Evolutionary conservation across 345 rosid genomes (phyloP), one percentile per base, ranked within the genome.

Genomic region (Kandelia obovata): DNA sequence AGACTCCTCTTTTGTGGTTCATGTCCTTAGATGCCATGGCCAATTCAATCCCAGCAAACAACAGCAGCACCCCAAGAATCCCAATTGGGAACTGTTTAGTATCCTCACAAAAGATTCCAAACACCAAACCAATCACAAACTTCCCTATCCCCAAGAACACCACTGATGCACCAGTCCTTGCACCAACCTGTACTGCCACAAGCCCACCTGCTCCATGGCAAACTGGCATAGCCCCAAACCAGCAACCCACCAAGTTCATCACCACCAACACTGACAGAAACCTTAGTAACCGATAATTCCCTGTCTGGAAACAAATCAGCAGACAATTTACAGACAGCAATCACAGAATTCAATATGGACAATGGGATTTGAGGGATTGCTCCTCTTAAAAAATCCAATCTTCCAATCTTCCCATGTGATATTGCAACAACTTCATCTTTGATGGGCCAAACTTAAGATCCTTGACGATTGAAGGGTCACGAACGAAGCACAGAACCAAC

Each of bases 161-260:
- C 65, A 90, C 94, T 0, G 96, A 83, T 63, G 82, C 74, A 7
- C 94, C 96, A 39, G 84, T 88, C 66, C 96, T 80, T 3, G 88
- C 96, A 0, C 94, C 96, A 21, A 90, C 77, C 92, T 75, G 71
- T 87, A 88, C 81, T 90, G 96, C 43, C 96, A 94, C 96, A 62
- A 90, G 75, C 37, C 96, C 96, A 2, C 94, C 96, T 0, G 96
- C 96, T 4, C 94, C 94, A 7, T 90, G 96, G 65, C 96, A 90
- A 9, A 88, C 92, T 1, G 96, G 94, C 96, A 90, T 90, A 0
- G 96, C 96, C 5, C 96, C 96, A 1, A 88, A 90, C 96, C 92
- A 88, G 73, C 96, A 90, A 0, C 96, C 94, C 1, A 86, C 82
- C 32, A 90, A 79, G 65, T 90, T 90, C 96, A 88, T 90, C 6